Evolutionary conservation across 768 basidiomycete species (phyloP).

Genomic region (Leccinum fibrillosum): DNA sequence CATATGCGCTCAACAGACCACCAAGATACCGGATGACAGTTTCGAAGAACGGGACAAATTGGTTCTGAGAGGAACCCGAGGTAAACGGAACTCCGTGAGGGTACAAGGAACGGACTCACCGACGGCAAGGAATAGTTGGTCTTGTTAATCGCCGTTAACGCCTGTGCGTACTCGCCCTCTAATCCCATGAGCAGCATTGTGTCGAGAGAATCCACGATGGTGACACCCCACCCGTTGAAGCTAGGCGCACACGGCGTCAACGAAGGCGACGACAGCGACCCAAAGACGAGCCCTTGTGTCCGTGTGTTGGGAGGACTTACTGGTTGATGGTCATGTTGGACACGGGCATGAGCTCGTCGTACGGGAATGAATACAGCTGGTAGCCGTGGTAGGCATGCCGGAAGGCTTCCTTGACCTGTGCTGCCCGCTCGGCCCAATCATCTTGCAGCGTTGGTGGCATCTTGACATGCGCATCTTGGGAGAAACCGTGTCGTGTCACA

Average conservation of each 20-base stretch:
- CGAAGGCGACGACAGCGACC: neutral
- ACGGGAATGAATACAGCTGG: conserved; percentile 55
- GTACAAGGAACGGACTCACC: conserved; percentile 28
- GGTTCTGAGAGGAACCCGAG: conserved; percentile 17
- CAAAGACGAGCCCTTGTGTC: neutral
- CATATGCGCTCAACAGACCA: conserved; percentile 79
- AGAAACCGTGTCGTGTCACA: neutral
- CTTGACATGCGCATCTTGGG: neutral
- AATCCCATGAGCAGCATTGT: conserved; percentile 82
- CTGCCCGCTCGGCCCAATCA: conserved; percentile 52
- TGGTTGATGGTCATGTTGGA: conserved; percentile 44
- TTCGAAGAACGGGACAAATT: conserved; percentile 63
- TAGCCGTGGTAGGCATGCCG: conserved; percentile 67
- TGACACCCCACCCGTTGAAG: conserved; percentile 80
- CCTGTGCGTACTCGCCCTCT: conserved; percentile 63
- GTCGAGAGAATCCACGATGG: conserved; percentile 78
- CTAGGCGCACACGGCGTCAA: conserved; percentile 32
- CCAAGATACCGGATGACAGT: conserved; percentile 89
- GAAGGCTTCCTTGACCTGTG: conserved; percentile 58
- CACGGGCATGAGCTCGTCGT: conserved; percentile 61
- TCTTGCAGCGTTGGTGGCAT: conserved; percentile 13
- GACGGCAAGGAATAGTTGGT: conserved; percentile 46
- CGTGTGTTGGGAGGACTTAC: conserved; percentile 34
- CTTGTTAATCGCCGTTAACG: conserved; percentile 48
- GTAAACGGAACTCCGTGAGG: neutral